phyloP scores from a whole-genome alignment of 2,329 filamentous ascomycete species.

The Neurospora sp. region DNA sequence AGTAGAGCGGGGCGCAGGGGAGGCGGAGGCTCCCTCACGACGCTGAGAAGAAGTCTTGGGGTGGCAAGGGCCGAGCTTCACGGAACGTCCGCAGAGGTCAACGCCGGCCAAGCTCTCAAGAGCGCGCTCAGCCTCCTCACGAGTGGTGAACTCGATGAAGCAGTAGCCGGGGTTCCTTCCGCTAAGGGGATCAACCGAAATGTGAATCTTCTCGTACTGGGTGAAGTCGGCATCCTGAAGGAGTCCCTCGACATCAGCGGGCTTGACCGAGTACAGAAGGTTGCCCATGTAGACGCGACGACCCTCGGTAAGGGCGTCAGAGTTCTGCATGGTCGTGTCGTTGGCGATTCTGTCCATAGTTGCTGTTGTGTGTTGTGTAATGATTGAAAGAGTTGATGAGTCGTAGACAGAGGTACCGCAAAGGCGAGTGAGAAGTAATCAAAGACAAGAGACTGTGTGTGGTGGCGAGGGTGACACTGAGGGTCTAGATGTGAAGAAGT shows the following conservation, averaged over 20 bases:
- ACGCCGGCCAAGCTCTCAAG: slow-evolving; percentile 46
- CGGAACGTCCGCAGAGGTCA: slow-evolving; percentile 43
- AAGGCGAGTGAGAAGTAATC: not conserved
- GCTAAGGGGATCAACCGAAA: slow-evolving; percentile 58
- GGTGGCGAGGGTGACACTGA: not conserved
- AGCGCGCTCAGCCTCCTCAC: slow-evolving; percentile 45
- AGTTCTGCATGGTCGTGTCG: slow-evolving; percentile 2
- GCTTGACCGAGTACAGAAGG: slow-evolving; percentile 44
- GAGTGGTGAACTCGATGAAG: slow-evolving; percentile 56
- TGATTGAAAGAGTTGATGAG: not conserved
- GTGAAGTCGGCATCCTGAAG: slow-evolving; percentile 25
- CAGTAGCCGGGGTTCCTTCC: slow-evolving; percentile 64
- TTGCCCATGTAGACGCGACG: slow-evolving; percentile 54
- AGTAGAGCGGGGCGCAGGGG: slow-evolving; percentile 15
- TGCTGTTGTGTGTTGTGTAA: not conserved
- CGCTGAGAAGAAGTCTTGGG: slow-evolving; percentile 30
- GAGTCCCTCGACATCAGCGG: slow-evolving; percentile 26
- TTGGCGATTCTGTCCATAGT: not conserved
- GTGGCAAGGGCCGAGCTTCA: slow-evolving; percentile 57
- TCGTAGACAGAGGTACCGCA: not conserved
- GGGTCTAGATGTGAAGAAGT: not conserved
- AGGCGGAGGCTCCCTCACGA: slow-evolving; percentile 13
- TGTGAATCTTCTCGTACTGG: slow-evolving; percentile 47
- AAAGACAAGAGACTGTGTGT: not conserved
- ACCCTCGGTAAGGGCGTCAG: slow-evolving; percentile 15